Base-by-base conservation (phyloP, 2,329 filamentous ascomycete genomes). In the Sclerotinia glacialis region DNA sequence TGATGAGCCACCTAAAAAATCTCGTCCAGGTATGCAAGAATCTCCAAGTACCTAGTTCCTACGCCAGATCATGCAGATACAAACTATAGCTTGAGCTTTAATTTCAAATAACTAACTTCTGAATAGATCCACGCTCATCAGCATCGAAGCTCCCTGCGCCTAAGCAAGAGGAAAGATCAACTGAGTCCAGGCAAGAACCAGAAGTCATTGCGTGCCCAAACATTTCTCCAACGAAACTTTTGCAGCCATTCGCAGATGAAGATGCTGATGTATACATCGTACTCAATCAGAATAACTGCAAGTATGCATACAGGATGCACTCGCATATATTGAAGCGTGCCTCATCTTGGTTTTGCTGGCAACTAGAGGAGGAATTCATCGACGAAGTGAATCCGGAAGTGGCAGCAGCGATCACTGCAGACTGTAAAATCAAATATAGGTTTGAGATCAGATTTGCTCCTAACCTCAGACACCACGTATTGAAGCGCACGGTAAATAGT, bases 381-480 rank as follows among this genome's bases (percentile, higher is more conserved):
- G 1, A 21, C 14, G 64, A 65, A 44, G 2, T 49, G 12, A 16
- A 46, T 34, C 1, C 23, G 8, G 7, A 18, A 12, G 0, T n/a
- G n/a, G 31, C 31, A 26, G 40, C 50, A 8, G 0, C 0, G 2
- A 2, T 61, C 16, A 23, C 37, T 14, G 0, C 0, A 3, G 3
- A 21, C 0, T 23, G 18, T 14, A 55, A 31, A 16, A 54, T 66
- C 9, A 14, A 31, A 12, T 52, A 18, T 31, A 49, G 64, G 42
- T 63, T 46, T 49, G 64, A 54, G n/a, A 26, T 66, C 2, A 46
- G 1, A 1, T 12, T 23, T 49, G 28, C 34, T 49, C 5, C 5
- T 18, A 5, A 12, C 3, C 28, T 11, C 14, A n/a, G 16, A 1
- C 9, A 60, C 44, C 7, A 37, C 5, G 3, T 23, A 18, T 47